Percentiles rank a stretch among this genome's conserved stretches.
phyloP scores from a whole-genome alignment of 306 rosid species.

The peach (Prunus persica) region DNA sequence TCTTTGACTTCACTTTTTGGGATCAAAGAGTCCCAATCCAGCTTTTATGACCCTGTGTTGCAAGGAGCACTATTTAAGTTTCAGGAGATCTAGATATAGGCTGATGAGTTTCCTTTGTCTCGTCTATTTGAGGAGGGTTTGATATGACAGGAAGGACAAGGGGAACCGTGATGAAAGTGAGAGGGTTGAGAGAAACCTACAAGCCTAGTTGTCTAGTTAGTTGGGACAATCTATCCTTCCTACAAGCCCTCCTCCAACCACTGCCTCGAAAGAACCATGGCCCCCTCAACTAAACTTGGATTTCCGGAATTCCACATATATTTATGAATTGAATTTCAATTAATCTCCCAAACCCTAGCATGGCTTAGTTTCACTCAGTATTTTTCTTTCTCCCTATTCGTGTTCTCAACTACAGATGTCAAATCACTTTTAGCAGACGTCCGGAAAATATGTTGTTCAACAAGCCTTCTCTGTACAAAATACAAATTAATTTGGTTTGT shows the following conservation, averaged over 20 bases:
- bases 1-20: neutral
- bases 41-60: neutral
- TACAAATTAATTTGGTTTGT: neutral
- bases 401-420: neutral
- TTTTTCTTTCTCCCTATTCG: neutral
- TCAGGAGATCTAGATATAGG: neutral
- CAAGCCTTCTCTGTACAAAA: neutral
- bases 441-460: neutral
- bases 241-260: neutral
- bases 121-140: neutral
- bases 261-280: neutral
- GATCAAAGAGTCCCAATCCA: neutral
- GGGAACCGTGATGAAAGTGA: neutral
- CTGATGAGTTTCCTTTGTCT: neutral
- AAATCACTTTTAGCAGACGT: neutral
- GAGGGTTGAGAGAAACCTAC: neutral
- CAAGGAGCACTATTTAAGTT: neutral
- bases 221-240: neutral
- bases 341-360: neutral
- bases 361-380: neutral
- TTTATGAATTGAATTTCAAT: neutral
- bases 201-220: neutral
- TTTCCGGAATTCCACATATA: neutral
- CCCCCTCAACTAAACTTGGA: neutral
- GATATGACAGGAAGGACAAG: neutral